A percentile compares a stretch with the other conserved stretches of the same genome.
Evolutionary conservation across 1,284 basidiomycete species (phyloP).

Genomic region (Rhodotorula sp.): DNA sequence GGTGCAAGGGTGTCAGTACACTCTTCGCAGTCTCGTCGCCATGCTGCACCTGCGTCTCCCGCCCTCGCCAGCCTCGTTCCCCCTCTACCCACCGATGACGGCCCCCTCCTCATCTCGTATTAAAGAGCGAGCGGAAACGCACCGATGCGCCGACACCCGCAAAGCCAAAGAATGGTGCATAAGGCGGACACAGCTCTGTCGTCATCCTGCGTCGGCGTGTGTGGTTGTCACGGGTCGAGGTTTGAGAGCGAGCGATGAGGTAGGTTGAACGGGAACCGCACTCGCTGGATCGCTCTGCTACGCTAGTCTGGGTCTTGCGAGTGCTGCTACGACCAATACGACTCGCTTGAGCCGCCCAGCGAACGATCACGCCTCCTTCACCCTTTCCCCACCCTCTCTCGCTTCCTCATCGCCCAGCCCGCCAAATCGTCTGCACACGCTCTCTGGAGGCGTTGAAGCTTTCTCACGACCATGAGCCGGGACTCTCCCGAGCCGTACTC

Average conservation of each 20-base stretch:
- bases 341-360: background rate
- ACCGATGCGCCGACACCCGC: constrained; percentile 43
- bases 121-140: background rate
- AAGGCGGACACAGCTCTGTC: constrained; percentile 37
- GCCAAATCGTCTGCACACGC: too few relatives aligned
- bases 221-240: background rate
- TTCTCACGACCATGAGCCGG: too few relatives aligned
- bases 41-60: too few relatives aligned
- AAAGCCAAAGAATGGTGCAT: constrained; percentile 46
- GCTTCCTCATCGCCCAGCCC: background rate
- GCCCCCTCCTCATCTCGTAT: too few relatives aligned
- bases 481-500: too few relatives aligned
- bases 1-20: constrained; percentile 32
- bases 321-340: background rate
- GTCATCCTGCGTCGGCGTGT: constrained; percentile 14
- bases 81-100: too few relatives aligned
- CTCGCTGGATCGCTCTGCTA: background rate
- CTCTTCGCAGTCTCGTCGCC: too few relatives aligned
- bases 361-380: background rate
- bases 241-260: background rate
- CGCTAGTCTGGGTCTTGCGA: too few relatives aligned
- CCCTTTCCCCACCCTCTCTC: background rate
- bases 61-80: too few relatives aligned
- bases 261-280: background rate
- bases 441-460: too few relatives aligned